Base-by-base conservation (phyloP, 768 basidiomycete genomes). In the Calocybe indica region DNA sequence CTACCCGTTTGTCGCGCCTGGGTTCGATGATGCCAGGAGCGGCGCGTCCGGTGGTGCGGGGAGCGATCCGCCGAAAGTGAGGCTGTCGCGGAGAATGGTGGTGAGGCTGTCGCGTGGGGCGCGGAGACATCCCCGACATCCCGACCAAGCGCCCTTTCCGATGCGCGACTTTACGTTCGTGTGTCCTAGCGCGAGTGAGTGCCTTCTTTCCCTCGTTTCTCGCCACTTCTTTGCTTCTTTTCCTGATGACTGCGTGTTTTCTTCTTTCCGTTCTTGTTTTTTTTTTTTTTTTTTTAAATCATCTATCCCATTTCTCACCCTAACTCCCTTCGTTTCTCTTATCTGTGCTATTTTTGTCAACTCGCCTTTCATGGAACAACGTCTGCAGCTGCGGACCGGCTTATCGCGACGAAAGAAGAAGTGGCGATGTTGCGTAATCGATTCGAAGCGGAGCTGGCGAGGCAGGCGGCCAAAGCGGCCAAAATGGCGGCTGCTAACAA, bases 121-220 rank as follows among this genome's bases (percentile, higher is more conserved):
- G 36, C 76, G 76, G 50, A 68, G 61, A 47, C 60, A 62, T 43
- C 59, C 65, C 30, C 64, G 69, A 22, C 68, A 75, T 54, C 69
- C 72, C 5, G 69, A 72, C 56, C 69, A 69, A 45, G 65, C 59
- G n/a, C 64, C 73, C 47, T 74, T 84, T 58, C 76, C 82, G 12
- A 58, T 65, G 22, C 48, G 65, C 34, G 74, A 73, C 43, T 92
- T 91, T 63, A 70, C 70, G 43, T 88, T 85, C 64, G 60, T 65
- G 46, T 83, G 72, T 63, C 69, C 73, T 40, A 83, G 82, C 67
- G 70, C 77, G 56, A 85, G 89, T 92, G 71, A 85, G 89, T 87
- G 55, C 33, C 44, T 53, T 46, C 48, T 58, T 45, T 62, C 52
- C 50, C 62, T 58, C 51, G 37, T 55, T 51, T 46, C 58, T 53